These are phyloP conservation scores for Scutellaria barbata DNA, from an alignment of 257 asterid genomes.

Conservation along the genomic window DNA sequence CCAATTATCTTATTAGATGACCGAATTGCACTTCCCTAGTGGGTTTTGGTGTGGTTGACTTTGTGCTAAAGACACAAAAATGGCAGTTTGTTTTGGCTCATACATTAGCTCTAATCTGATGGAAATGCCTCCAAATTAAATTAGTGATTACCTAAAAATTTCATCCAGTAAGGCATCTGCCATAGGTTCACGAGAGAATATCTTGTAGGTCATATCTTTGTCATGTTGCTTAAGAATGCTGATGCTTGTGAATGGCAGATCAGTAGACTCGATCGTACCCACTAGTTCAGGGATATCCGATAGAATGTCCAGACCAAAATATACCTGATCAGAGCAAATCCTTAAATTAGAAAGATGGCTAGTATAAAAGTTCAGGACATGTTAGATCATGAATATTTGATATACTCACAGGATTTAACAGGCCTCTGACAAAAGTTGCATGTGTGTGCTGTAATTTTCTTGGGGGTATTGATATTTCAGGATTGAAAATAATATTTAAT, in stretches of 20 bases:
- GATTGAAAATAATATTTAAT: conserved; percentile 63
- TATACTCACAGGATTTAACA: conserved; percentile 81
- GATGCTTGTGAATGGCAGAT: conserved; percentile 85
- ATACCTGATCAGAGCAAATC: conserved; percentile 53
- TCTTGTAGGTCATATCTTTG: conserved; percentile 78
- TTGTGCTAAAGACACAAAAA: conserved; percentile 8
- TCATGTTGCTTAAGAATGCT: conserved; percentile 70
- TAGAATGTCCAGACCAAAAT: conserved; percentile 67
- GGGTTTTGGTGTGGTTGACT: neutral
- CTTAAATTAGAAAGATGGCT: conserved; percentile 10
- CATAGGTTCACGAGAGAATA: conserved; percentile 80
- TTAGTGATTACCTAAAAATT: conserved; percentile 69
- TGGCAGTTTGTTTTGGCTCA: conserved; percentile 9
- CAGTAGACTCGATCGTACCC: conserved; percentile 80
- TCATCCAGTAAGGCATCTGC: conserved; percentile 67
- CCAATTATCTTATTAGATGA: neutral
- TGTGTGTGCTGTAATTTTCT: conserved; percentile 91
- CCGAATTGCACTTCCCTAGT: too few species aligned
- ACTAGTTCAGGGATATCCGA: conserved; percentile 84
- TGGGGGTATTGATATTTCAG: conserved; percentile 76
- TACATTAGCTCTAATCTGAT: too few species aligned
- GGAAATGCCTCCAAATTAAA: neutral
- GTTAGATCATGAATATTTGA: conserved; percentile 4
- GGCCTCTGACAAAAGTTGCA: conserved; percentile 88
- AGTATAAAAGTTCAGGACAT: neutral